These are phyloP conservation scores for Rhizoctonia solani DNA, from an alignment of 1,284 basidiomycete genomes.

Conservation along the genomic window DNA sequence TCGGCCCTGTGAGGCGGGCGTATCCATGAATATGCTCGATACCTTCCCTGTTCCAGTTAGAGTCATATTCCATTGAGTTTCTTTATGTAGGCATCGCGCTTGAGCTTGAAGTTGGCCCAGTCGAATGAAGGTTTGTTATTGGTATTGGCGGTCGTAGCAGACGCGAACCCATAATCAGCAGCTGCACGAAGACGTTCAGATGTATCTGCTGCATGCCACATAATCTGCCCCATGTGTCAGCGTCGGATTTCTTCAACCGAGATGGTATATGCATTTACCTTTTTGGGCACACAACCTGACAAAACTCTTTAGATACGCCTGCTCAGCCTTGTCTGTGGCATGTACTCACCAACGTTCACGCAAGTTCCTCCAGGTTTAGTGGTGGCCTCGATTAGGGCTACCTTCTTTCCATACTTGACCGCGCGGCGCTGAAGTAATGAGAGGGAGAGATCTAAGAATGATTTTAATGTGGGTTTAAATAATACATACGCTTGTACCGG, in stretches of 20 bases:
- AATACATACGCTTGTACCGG: conserved; percentile 68
- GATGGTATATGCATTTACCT: conserved; percentile 51
- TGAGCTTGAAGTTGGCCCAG: conserved; percentile 90
- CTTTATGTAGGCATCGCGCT: conserved; percentile 94
- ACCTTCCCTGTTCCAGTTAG: conserved; percentile 84
- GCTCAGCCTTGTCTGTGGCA: not conserved
- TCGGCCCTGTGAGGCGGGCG: conserved; percentile 71
- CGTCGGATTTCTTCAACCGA: not conserved
- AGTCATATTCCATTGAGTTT: conserved; percentile 90
- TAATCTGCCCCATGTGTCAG: conserved; percentile 65
- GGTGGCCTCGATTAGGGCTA: conserved; percentile 83
- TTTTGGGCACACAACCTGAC: conserved; percentile 86
- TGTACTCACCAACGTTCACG: conserved; percentile 81
- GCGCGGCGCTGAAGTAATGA: conserved; percentile 82
- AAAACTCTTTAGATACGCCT: conserved; percentile 16
- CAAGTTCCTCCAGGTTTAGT: conserved; percentile 90
- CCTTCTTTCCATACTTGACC: conserved; percentile 91
- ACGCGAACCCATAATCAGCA: conserved; percentile 76
- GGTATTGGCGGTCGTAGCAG: conserved; percentile 48
- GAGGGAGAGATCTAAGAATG: not conserved
- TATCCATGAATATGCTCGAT: conserved; percentile 88
- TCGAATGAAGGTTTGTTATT: conserved; percentile 69
- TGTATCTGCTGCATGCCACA: conserved; percentile 99
- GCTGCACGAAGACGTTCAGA: conserved; percentile 75
- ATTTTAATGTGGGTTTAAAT: not conserved